These are phyloP conservation scores for Anthostomella pinea DNA, from an alignment of 2,329 filamentous ascomycete genomes.

Conservation along the genomic window DNA sequence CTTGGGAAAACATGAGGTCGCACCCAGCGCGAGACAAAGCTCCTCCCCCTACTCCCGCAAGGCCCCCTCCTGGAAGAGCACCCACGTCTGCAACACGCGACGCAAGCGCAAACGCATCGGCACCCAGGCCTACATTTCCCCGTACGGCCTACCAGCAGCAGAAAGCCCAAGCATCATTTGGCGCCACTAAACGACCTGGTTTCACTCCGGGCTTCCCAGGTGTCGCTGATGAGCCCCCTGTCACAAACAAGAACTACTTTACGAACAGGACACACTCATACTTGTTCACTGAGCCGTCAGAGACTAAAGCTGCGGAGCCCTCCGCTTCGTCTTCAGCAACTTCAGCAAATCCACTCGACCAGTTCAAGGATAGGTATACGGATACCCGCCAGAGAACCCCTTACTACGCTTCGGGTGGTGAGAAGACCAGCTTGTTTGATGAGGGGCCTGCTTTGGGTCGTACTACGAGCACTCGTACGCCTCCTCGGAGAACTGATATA, in stretches of 20 bases:
- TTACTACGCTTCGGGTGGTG: slow-evolving; percentile 54
- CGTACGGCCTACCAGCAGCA: slow-evolving; percentile 52
- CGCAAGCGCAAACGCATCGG: slow-evolving; percentile 17
- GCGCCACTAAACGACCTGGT: slow-evolving; percentile 43
- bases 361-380: slow-evolving; percentile 43
- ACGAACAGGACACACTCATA: slow-evolving; percentile 33
- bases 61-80: slow-evolving; percentile 25
- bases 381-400: slow-evolving; percentile 57
- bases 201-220: slow-evolving; percentile 49
- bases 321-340: slow-evolving; percentile 21
- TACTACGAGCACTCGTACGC: slow-evolving; percentile 45
- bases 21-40: slow-evolving; percentile 20
- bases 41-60: slow-evolving; percentile 25
- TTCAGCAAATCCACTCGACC: slow-evolving; percentile 47
- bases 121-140: slow-evolving; percentile 39
- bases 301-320: slow-evolving; percentile 18
- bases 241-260: slow-evolving; percentile 49
- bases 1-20: slow-evolving; percentile 36
- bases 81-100: slow-evolving; percentile 28
- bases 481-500: slow-evolving; percentile 25
- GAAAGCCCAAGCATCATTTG: slow-evolving; percentile 55
- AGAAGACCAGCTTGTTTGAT: slow-evolving; percentile 58
- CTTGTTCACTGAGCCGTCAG: slow-evolving; percentile 28
- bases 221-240: slow-evolving; percentile 51
- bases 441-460: slow-evolving; percentile 40